Percentiles rank a stretch among this genome's conserved stretches.
Evolutionary conservation across 208 protist species (phyloP).

Genomic region (Leishmania guyanensis): DNA sequence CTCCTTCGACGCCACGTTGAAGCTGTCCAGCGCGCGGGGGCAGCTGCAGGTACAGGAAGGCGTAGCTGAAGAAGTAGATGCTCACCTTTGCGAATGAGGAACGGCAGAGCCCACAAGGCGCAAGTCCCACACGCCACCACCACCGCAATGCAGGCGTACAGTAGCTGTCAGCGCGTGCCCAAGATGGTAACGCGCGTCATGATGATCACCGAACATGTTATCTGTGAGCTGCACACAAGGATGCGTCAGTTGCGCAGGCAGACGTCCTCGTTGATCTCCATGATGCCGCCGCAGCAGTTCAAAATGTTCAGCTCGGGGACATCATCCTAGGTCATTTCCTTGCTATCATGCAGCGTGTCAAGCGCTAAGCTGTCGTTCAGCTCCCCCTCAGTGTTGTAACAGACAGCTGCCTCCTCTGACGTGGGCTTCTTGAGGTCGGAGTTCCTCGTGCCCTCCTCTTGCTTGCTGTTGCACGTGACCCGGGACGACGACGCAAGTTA

Average conservation of each 20-base stretch:
- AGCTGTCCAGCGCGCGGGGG: constrained; percentile 61
- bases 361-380: constrained; percentile 13
- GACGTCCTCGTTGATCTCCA: constrained; percentile 76
- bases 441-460: background rate
- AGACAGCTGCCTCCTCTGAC: background rate
- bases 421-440: constrained; percentile 17
- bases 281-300: constrained; percentile 33
- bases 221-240: constrained; percentile 50
- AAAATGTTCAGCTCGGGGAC: constrained; percentile 7
- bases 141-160: constrained; percentile 40
- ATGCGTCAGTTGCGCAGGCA: constrained; percentile 51
- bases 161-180: constrained; percentile 32
- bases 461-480: background rate
- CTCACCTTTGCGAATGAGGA: constrained; percentile 60
- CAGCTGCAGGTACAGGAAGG: constrained; percentile 64
- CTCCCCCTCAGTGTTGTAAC: background rate
- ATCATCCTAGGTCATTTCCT: constrained; percentile 13
- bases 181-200: constrained; percentile 54
- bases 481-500: background rate
- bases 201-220: constrained; percentile 45
- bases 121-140: constrained; percentile 37
- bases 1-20: constrained; percentile 45
- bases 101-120: constrained; percentile 67
- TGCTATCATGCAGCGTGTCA: constrained; percentile 13
- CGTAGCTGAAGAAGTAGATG: constrained; percentile 55